phyloP scores from a whole-genome alignment of 306 rosid species.

The Castanea sativa region DNA sequence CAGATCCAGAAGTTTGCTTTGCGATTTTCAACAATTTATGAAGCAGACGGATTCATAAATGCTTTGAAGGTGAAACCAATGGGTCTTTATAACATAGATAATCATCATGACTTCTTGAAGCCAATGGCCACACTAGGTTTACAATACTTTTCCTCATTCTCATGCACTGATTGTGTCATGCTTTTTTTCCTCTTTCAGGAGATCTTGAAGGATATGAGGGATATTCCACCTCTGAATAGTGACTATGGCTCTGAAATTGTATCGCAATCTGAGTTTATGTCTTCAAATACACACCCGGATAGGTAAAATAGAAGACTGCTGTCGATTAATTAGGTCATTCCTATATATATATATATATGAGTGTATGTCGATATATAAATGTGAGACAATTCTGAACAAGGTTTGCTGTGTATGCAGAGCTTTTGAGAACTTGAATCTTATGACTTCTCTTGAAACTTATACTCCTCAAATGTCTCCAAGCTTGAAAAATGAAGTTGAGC shows the following conservation, averaged over 20 bases:
- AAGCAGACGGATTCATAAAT: conserved; percentile 53
- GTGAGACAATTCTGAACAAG: conserved; percentile 22
- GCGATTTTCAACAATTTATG: conserved; percentile 57
- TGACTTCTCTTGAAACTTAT: conserved; percentile 43
- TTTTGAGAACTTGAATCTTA: conserved; percentile 37
- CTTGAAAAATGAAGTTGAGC: conserved; percentile 28
- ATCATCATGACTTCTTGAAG: conserved; percentile 4
- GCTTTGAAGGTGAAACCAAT: conserved; percentile 48
- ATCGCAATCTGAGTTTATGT: conserved; percentile 58
- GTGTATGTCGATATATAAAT: conserved; percentile 3
- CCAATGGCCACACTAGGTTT: conserved; percentile 5
- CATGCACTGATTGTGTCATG: conserved; percentile 3
- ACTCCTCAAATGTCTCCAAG: conserved; percentile 56
- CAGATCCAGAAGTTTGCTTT: conserved; percentile 85
- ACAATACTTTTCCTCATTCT: conserved; percentile 1
- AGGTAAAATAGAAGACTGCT: conserved; percentile 34
- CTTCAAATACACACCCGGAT: conserved; percentile 46
- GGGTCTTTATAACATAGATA: neutral
- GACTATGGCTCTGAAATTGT: conserved; percentile 66
- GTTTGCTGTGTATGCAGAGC: conserved; percentile 45
- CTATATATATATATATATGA: neutral
- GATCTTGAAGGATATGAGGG: conserved; percentile 47
- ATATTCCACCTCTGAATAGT: conserved; percentile 41
- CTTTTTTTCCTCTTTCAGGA: conserved; percentile 44
- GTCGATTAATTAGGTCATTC: conserved; percentile 1